Conservation (phyloP, 2,329 filamentous ascomycete species). For the Neofusicoccum parvum region DNA sequence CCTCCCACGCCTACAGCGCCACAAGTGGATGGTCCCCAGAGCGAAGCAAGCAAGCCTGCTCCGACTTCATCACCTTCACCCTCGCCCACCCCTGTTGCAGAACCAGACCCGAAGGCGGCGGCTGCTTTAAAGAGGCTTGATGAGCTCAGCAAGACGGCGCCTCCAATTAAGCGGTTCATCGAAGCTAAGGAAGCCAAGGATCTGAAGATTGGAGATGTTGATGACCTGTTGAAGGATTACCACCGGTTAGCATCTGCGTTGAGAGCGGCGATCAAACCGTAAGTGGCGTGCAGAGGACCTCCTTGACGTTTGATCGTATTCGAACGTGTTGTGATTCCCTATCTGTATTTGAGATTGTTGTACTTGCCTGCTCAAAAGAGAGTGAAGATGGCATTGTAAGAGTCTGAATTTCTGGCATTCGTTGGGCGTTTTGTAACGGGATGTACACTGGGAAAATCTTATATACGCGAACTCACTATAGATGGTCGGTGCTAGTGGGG, state of each 20-base stretch:
- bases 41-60: neutral
- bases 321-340: neutral
- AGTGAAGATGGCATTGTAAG: neutral
- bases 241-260: slow-evolving; percentile 48
- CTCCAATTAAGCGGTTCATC: slow-evolving; percentile 51
- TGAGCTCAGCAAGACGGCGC: slow-evolving; percentile 46
- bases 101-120: slow-evolving; percentile 33
- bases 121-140: slow-evolving; percentile 49
- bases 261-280: slow-evolving; percentile 28
- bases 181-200: slow-evolving; percentile 50
- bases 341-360: neutral
- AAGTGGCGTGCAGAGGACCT: neutral
- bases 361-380: neutral
- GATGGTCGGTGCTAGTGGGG: no score
- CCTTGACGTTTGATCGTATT: neutral
- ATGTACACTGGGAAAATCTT: no score
- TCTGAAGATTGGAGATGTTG: slow-evolving; percentile 50
- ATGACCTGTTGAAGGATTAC: slow-evolving; percentile 48
- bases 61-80: neutral
- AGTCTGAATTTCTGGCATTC: neutral
- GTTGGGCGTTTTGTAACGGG: no score
- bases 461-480: no score
- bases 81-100: slow-evolving; percentile 2
- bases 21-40: neutral
- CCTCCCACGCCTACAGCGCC: slow-evolving; percentile 41